Base-by-base conservation (phyloP, 176 grass and related monocot genomes). In the Paspalum notatum region DNA sequence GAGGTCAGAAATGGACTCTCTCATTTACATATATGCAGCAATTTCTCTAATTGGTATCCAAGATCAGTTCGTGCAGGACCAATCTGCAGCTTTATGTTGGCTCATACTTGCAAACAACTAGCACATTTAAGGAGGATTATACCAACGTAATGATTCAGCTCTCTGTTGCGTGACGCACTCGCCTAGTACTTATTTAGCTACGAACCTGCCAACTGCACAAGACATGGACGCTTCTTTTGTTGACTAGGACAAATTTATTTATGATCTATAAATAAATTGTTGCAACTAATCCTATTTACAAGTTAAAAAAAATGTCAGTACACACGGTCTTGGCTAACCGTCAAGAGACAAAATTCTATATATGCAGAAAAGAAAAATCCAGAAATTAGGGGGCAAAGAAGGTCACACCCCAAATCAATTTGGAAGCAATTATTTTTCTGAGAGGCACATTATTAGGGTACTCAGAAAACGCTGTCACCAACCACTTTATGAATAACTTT, bases 111-210 rank as follows among this genome's bases (percentile, higher is more conserved):
- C 5, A 65, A 39, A 24, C 9, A n/a, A 16, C 24, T 69, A 11
- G 49, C 42, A 46, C 18, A 43, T 15, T 53, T 25, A 59, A 62
- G 25, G 16, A 62, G 12, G 16, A 22, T 43, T 48, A 11, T 63
- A 7, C 8, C 48, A 46, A 32, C 54, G 15, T 57, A 48, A 15
- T 46, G 37, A 47, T 63, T 72, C 46, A 18, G 44, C 22, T 66
- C 76, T 73, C 32, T 66, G 46, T 80, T 65, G 68, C 24, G 66
- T 86, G 58, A 80, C 59, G 67, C 17, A 25, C 38, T 65, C 58
- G 24, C 58, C 67, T n/a, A 44, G 42, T 44, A 48, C 46, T 80
- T 25, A 47, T 24, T 46, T 25, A 56, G 15, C 47, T 47, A 50
- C 56, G 66, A 74, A 86, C 46, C 22, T n/a, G 75, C 47, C 38